Base-by-base conservation (phyloP, 495 filamentous ascomycete species). In the Neurospora sp. region DNA sequence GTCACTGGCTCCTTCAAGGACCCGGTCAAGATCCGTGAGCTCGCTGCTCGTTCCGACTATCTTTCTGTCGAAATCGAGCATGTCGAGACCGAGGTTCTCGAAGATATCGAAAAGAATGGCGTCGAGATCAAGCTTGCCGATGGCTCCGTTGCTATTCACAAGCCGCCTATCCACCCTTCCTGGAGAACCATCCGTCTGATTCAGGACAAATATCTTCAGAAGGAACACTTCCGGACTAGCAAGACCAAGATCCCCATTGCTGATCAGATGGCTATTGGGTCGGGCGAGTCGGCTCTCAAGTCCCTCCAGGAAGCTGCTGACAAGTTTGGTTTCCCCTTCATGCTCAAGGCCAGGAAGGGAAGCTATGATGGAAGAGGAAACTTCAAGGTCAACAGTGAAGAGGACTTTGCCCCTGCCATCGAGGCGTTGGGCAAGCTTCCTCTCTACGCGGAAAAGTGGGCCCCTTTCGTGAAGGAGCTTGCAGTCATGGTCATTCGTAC, bases 11-110 rank as follows among this genome's bases (percentile, higher is more conserved):
- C 93, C 2, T 97, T 97, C 85, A 92, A 91, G 78, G 91, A 97
- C 76, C 83, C 88, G 2, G 88, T 88, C 36, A 90, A 90, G 39
- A 91, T 99, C 74, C 89, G 89, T 19, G 83, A 93, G 78, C 86
- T 99, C 10, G 94, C 96, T 7, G 84, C 87, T 43, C 80, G 86
- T 8, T 96, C 92, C 76, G 93, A 97, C 79, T 88, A 97, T 17
- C 82, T 99, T 39, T 98, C 96, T 9, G 92, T 96, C n/a, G 96
- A 99, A 81, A 98, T 98, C 75, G 96, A 99, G 83, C 96, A 99
- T 84, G 94, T 99, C 72, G 90, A 99, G 77, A 97, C 95, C 59
- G 84, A 93, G 69, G 92, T 94, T n/a, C 86, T 98, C 39, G 93
- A 97, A 80, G 91, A 97, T 73, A 87, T 97, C 59, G 89, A 90